Conservation (phyloP, 345 rosid species). For the thale cress (Arabidopsis thaliana) region TAIR10.1 NC_003070.9:10439001-10439500, state of each 20-base stretch:
- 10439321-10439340: constrained; percentile 4
- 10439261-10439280: constrained; percentile 70
- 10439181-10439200: constrained; percentile 91
- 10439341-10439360: background rate
- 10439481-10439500: constrained; percentile 97
- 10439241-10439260: constrained; percentile 74
- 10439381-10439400: constrained; percentile 9
- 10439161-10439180: constrained; percentile 91
- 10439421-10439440: constrained; percentile 79
- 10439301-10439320: constrained; percentile 17
- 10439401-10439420: constrained; percentile 72
- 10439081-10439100: background rate
- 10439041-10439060: background rate
- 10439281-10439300: constrained; percentile 93
- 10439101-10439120: constrained; percentile 85
- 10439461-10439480: constrained; percentile 78
- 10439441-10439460: constrained; percentile 89
- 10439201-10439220: constrained; percentile 98
- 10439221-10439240: constrained; percentile 83
- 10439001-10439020: background rate
- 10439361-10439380: background rate
- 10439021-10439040: background rate
- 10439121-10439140: constrained; percentile 96
- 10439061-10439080: constrained; percentile 14
- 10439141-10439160: constrained; percentile 94